These are phyloP conservation scores for Oenanthe sinensis DNA, from an alignment of 129 eudicot genomes.

Conservation along the genomic window DNA sequence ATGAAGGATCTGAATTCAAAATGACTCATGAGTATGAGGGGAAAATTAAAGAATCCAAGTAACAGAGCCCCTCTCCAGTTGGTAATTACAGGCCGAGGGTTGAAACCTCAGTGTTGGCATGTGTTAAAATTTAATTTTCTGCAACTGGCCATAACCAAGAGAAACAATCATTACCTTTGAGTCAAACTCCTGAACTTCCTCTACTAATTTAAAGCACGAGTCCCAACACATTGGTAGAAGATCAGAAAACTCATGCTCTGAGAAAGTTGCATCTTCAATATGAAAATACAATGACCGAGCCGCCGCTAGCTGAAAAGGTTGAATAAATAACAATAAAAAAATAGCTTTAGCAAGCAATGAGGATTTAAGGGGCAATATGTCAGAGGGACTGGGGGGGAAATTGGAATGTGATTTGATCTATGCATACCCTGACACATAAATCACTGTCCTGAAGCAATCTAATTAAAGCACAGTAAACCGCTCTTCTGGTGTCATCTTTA, in stretches of 20 bases:
- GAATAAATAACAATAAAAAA: constrained; percentile 5
- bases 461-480: constrained; percentile 85
- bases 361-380: constrained; percentile 2
- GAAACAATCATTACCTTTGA: constrained; percentile 54
- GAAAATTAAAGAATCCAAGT: no score
- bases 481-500: constrained; percentile 86
- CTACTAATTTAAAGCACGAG: constrained; percentile 66
- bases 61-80: background rate
- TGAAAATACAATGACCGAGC: constrained; percentile 78
- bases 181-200: constrained; percentile 93
- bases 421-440: constrained; percentile 79
- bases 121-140: background rate
- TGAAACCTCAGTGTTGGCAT: background rate
- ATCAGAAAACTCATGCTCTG: constrained; percentile 73
- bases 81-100: background rate
- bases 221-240: constrained; percentile 94
- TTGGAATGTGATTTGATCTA: background rate
- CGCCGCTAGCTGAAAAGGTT: constrained; percentile 68
- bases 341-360: constrained; percentile 10
- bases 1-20: no score
- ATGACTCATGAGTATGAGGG: no score
- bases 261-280: constrained; percentile 91
- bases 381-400: constrained; percentile 5
- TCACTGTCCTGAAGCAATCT: constrained; percentile 83
- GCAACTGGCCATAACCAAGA: background rate